Conservation (phyloP, 441 rosid species). For the Pelargonium cotyledonis region DNA sequence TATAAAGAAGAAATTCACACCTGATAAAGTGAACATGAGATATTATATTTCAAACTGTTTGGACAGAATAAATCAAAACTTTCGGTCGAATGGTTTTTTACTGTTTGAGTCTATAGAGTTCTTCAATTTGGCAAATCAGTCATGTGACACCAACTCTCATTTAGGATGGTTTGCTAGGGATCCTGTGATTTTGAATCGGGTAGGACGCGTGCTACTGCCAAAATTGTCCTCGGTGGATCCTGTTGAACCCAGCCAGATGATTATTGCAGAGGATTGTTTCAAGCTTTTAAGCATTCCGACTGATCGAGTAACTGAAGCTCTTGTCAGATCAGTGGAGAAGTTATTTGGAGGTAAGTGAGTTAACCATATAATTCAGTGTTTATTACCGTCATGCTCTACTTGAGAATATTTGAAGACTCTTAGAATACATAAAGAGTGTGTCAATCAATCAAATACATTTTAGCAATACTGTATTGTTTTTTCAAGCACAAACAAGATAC, state of each 20-base stretch:
- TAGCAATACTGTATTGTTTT: too few relatives aligned
- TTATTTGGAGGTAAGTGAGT: constrained; percentile 49
- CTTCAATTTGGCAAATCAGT: constrained; percentile 9
- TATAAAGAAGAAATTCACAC: not conserved
- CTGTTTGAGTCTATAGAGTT: not conserved
- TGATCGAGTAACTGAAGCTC: constrained; percentile 38
- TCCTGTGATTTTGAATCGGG: constrained; percentile 45
- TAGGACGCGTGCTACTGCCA: constrained; percentile 56
- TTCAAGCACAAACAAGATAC: not conserved
- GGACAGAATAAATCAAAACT: not conserved
- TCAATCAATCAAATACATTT: not conserved
- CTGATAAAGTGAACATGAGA: not conserved
- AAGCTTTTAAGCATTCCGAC: constrained; percentile 56
- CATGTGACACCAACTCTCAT: constrained; percentile 14
- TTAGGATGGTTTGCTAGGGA: constrained; percentile 77
- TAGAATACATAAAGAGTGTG: not conserved
- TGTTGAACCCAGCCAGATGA: constrained; percentile 38
- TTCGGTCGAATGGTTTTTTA: not conserved
- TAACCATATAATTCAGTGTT: not conserved
- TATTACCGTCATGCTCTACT: not conserved
- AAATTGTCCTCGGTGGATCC: constrained; percentile 29
- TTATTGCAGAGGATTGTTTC: constrained; percentile 76
- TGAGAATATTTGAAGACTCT: not conserved
- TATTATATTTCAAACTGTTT: not conserved
- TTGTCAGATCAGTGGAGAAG: constrained; percentile 52